These are phyloP conservation scores for Exidia glandulosa DNA, from an alignment of 768 basidiomycete genomes.

Conservation along the genomic window DNA sequence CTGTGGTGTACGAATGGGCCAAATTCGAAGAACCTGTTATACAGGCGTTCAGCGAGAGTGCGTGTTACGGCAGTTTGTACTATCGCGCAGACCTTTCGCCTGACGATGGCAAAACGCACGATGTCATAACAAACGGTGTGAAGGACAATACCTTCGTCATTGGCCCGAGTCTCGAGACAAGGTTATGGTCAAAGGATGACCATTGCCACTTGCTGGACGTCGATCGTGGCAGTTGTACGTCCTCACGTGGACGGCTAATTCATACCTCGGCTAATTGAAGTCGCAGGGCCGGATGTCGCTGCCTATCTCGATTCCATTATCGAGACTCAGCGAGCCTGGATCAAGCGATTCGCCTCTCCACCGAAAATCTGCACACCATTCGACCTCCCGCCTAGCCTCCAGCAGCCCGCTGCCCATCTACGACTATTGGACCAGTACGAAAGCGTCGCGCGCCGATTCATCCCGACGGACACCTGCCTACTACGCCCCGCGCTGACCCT, in stretches of 20 bases:
- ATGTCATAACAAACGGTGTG: not conserved
- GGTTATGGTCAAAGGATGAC: not conserved
- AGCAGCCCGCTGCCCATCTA: not conserved
- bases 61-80: not conserved
- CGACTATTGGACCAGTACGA: not conserved
- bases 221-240: not conserved
- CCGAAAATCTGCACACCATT: not conserved
- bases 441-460: not conserved
- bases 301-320: not conserved
- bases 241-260: not conserved
- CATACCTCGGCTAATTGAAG: not conserved
- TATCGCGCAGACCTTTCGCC: not conserved
- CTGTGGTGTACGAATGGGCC: not conserved
- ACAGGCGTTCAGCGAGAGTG: not conserved
- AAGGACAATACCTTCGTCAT: not conserved
- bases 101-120: not conserved
- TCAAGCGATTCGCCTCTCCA: not conserved
- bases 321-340: not conserved
- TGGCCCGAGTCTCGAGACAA: not conserved
- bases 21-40: not conserved
- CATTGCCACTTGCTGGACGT: not conserved
- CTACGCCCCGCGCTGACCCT: not conserved
- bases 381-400: not conserved
- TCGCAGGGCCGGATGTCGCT: not conserved
- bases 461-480: not conserved